Evolutionary conservation across 164 flowering plant species (phyloP).

Genomic region (Vitis cinerea): DNA sequence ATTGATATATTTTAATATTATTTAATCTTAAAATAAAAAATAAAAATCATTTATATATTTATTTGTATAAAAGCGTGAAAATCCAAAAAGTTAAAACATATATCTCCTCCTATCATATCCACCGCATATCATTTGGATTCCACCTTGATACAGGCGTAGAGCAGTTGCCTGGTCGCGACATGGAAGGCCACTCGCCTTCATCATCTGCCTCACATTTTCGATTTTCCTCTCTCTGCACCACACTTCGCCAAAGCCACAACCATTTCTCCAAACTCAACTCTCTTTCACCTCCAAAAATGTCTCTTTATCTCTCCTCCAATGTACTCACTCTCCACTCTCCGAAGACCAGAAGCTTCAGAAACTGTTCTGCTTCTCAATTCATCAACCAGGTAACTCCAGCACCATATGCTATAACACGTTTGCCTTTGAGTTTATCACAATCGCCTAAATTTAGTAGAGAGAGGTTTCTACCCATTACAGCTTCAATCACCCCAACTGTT

Average conservation of each 20-base stretch:
- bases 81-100: no score
- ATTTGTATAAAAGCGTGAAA: not conserved
- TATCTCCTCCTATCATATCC: conserved; percentile 12
- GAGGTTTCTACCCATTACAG: conserved; percentile 23
- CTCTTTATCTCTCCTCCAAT: conserved; percentile 31
- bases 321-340: conserved; percentile 30
- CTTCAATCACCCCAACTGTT: conserved; percentile 32
- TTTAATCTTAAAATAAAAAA: no score
- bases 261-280: not conserved
- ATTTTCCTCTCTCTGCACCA: not conserved
- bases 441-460: conserved; percentile 24
- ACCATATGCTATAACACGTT: conserved; percentile 16
- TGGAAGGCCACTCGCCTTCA: not conserved
- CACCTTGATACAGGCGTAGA: conserved; percentile 10
- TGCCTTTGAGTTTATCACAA: conserved; percentile 16
- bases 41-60: not conserved
- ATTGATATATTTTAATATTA: not conserved
- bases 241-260: not conserved
- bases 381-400: conserved; percentile 35
- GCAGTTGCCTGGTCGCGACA: not conserved
- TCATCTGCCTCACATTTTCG: conserved; percentile 5
- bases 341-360: conserved; percentile 20
- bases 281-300: conserved; percentile 24
- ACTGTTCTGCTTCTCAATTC: conserved; percentile 29
- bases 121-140: conserved; percentile 31